Base-by-base conservation (phyloP, 208 protist genomes). In the Crithidia bombi region DNA sequence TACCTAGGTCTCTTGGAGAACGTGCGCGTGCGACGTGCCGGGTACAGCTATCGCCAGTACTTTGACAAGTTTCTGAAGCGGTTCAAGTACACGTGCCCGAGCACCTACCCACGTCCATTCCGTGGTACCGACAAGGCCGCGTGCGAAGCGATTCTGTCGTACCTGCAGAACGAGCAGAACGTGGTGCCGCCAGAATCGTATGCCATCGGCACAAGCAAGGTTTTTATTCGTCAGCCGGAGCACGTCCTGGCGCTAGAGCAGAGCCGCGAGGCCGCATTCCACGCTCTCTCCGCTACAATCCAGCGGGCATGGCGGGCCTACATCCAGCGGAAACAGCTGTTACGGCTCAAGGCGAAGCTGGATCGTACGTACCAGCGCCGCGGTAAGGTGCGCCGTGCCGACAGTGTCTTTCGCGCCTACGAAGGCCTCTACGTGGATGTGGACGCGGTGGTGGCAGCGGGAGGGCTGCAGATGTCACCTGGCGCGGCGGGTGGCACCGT, bases 1-100 rank as follows among this genome's bases (percentile, higher is more conserved):
- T 98, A 98, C 63, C 82, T 98, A 12, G 97, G 97, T 47, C 80
- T 98, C 12, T 66, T 98, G 3, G 97, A 98, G 65, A 98, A 98
- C 63, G 76, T 98, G 56, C 80, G 92, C 63, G 96, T 98, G 47
- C 79, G 96, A 9, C 81, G 96, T 12, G 96, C 96, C 17, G 96
- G 97, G 44, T 98, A 96, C 73, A 96, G 91, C 62, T 98, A 97
- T 43, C 73, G 97, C 21, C 76, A 96, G 59, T 87, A 92, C 72
- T 98, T 97, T 62, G 91, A 98, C 68, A 92, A 89, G 57, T 99
- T 99, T 73, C 73, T 98, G 2, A 85, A 94, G 47, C 82, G 94
- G 43, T 99, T 97, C 68, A 85, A 89, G 52, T 88, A 88, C 69
- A 72, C 92, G 52, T 92, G 77, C 36, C 77, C 87, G 12, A 65